Evolutionary conservation across 495 filamentous ascomycete species (phyloP).

Genomic region (Hypoxylon perforatum): DNA sequence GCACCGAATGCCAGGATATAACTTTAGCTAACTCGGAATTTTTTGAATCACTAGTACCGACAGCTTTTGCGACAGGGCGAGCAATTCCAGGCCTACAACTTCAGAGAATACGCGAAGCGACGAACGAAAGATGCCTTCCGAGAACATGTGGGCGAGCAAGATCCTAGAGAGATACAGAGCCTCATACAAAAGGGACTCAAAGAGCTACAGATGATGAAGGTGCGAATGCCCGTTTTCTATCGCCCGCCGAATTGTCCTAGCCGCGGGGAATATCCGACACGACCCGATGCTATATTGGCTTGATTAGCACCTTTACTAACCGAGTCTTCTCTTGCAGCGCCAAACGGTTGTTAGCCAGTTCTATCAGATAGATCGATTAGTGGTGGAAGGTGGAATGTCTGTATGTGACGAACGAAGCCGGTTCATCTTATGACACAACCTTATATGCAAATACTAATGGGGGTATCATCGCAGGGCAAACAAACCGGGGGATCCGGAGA

Average conservation of each 20-base stretch:
- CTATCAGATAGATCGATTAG: constrained; percentile 89
- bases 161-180: constrained; percentile 81
- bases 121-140: constrained; percentile 89
- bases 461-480: constrained; percentile 69
- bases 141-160: constrained; percentile 76
- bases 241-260: not conserved
- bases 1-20: not conserved
- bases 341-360: constrained; percentile 96
- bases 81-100: constrained; percentile 95
- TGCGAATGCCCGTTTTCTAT: constrained; percentile 53
- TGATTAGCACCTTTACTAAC: constrained; percentile 15
- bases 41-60: constrained; percentile 76
- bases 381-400: constrained; percentile 85
- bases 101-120: constrained; percentile 93
- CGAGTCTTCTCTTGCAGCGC: constrained; percentile 65
- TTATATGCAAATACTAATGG: constrained; percentile 20
- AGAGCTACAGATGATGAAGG: constrained; percentile 92
- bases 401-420: constrained; percentile 44
- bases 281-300: not conserved
- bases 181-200: constrained; percentile 88
- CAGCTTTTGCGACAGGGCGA: constrained; percentile 86
- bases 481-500: constrained; percentile 74
- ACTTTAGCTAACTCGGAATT: constrained; percentile 3
- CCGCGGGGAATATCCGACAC: not conserved
- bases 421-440: not conserved